Evolutionary conservation across 2,329 filamentous ascomycete species (phyloP), one percentile per base, ranked within the genome.

Genomic region (Hypoxylon sp.): DNA sequence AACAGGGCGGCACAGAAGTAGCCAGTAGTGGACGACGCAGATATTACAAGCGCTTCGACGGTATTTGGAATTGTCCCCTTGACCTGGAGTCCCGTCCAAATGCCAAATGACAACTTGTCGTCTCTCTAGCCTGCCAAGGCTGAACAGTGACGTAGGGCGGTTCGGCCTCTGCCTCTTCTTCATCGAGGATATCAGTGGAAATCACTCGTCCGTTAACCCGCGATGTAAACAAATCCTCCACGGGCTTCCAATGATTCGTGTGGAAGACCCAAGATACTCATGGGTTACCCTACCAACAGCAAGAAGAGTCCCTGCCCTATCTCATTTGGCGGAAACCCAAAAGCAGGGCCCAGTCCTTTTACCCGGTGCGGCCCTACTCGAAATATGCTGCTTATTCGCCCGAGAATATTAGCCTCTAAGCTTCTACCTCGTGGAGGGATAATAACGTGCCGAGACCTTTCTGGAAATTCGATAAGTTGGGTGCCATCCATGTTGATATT

Each of bases 1-100:
- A 73, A 73, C 39, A 77, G 58, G 41, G 75, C 74, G 25, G 70
- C 73, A 65, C 69, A 25, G 67, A 68, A 32, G 74, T 43, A 12
- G 54, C 51, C 41, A 77, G 75, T 11, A 77, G 72, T 1, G 75
- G 75, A 4, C 72, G 57, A 32, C 72, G 59, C 19, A 34, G 41
- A 48, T 64, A 65, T 51, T 70, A 61, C 56, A 27, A 45, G 9
- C 60, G 54, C 66, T 45, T 68, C 65, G 27, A 59, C 53, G 12
- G 61, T 72, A 50, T 70, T 62, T 27, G 64, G 68, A 54, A 70
- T 72, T 11, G 16, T 11, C 37, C 37, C 60, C 65, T 32, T 62
- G 63, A 29, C 62, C 64, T 29, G 56, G 54, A 14, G 67, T 65
- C 2, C 68, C 45, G 8, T 41, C n/a, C 23, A 19, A 32, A n/a